Evolutionary conservation across 257 asterid species (phyloP), one percentile per base, ranked within the genome.

Genomic region (Avicennia marina): DNA sequence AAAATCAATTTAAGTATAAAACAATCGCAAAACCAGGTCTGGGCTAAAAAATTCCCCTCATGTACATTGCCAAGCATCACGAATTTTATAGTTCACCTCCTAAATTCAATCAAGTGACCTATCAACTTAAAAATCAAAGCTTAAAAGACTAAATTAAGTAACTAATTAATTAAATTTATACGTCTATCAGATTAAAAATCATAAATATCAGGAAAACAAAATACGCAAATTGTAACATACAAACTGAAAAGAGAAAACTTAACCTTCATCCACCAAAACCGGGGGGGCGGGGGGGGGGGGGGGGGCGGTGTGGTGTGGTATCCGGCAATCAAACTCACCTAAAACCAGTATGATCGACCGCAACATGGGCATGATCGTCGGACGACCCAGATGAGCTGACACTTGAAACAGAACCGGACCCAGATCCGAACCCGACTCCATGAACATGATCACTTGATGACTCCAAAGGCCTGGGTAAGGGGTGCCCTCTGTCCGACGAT

Each of bases 391-490:
- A 83, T 11, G 98, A 91, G 64, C 94, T 81, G 57, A 73, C 74
- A 63, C 98, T 91, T 0, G 97, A 88, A 55, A 69, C 93, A 34
- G 97, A 91, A 42, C 78, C 87, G 21, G 97, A 83, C 59, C n/a
- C 94, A 69, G 84, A 73, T 74, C 84, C 91, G 49, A 53, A 63
- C 33, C 71, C 82, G 50, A 27, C 61, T n/a, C 71, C 90, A 19
- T 65, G 81, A n/a, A 12, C 75, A 31, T 68, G 90, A 26, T 79
- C 87, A 22, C 51, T 63, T 1, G 87, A 54, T 1, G 79, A 63
- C 53, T 43, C 70, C 48, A 58, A 63, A 41, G 97, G 98, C 65
- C 68, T 66, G 0, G 98, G 98, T 58, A 91, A 62, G 9, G 90
- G 97, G 45, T 74, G 87, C 31, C 75, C 75, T 57, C 73, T 85